These are phyloP conservation scores for Macrophomina phaseolina DNA, from an alignment of 2,329 filamentous ascomycete genomes.

Conservation along the genomic window DNA sequence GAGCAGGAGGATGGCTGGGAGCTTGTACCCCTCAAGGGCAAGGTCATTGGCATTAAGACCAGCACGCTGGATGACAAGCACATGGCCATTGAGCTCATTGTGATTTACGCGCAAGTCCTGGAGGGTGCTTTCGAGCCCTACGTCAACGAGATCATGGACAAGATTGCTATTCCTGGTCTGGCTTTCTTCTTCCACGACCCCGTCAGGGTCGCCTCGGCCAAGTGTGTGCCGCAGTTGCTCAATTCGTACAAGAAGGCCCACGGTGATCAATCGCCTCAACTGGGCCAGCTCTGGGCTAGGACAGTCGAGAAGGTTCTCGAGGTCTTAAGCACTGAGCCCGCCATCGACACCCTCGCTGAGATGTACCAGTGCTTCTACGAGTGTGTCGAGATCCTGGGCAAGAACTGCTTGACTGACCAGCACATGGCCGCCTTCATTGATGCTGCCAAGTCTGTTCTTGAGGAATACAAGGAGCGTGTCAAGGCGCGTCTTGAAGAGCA, in stretches of 20 bases:
- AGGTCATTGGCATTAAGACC: slow-evolving; percentile 97
- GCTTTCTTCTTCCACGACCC: slow-evolving; percentile 99
- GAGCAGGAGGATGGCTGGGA: slow-evolving; percentile 98
- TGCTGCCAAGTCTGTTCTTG: slow-evolving; percentile 80
- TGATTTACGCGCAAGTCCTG: slow-evolving; percentile 96
- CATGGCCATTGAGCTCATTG: slow-evolving; percentile 98
- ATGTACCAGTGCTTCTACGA: slow-evolving; percentile 99
- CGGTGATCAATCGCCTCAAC: slow-evolving; percentile 77
- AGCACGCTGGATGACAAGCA: slow-evolving; percentile 98
- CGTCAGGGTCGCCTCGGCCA: slow-evolving; percentile 91
- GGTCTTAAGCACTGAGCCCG: slow-evolving; percentile 89
- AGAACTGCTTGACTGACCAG: slow-evolving; percentile 75
- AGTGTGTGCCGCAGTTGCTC: slow-evolving; percentile 89
- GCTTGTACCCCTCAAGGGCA: slow-evolving; percentile 93
- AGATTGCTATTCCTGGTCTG: slow-evolving; percentile 90
- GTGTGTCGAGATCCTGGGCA: slow-evolving; percentile 90
- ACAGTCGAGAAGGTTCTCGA: slow-evolving; percentile 92
- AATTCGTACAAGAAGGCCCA: slow-evolving; percentile 94
- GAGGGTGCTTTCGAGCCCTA: slow-evolving; percentile 91
- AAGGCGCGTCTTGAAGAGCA: slow-evolving; percentile 82
- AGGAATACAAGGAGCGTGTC: slow-evolving; percentile 92
- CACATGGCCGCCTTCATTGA: slow-evolving; percentile 91
- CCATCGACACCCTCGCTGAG: slow-evolving; percentile 93
- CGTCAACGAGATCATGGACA: slow-evolving; percentile 91
- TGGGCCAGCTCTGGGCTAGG: slow-evolving; percentile 80